These are phyloP conservation scores for Lagenaria siceraria DNA, from an alignment of 306 rosid species.

Conservation along the genomic window DNA sequence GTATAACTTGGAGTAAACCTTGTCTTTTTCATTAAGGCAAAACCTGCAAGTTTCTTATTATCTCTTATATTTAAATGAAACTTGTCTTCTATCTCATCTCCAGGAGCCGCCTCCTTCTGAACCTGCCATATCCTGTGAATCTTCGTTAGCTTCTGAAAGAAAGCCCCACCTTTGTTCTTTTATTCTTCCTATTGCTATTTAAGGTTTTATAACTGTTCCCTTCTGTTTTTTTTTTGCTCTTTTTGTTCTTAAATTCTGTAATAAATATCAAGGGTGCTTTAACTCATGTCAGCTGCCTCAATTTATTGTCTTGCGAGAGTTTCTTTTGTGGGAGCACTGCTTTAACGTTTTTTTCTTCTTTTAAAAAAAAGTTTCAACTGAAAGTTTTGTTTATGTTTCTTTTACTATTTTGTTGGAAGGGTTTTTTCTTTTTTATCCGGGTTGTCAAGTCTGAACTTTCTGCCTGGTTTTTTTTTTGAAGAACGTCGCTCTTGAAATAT, in stretches of 20 bases:
- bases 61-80: neutral
- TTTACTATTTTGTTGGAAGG: neutral
- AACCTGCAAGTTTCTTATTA: neutral
- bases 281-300: slow-evolving; percentile 1
- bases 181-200: neutral
- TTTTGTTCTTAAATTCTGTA: slow-evolving; percentile 3
- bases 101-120: slow-evolving; percentile 1
- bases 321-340: neutral
- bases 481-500: neutral
- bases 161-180: neutral
- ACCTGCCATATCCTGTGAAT: neutral
- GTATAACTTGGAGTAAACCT: neutral
- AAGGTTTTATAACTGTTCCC: neutral
- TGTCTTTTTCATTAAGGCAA: neutral
- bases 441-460: neutral
- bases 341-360: neutral
- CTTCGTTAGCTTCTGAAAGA: neutral
- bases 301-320: slow-evolving; percentile 1
- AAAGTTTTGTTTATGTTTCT: neutral
- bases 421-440: neutral
- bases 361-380: neutral
- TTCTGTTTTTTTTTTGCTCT: neutral
- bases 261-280: neutral
- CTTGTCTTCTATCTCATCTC: neutral
- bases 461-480: neutral